Base-by-base conservation (phyloP, 2,329 filamentous ascomycete genomes). In the Colletotrichum higginsianum region DNA sequence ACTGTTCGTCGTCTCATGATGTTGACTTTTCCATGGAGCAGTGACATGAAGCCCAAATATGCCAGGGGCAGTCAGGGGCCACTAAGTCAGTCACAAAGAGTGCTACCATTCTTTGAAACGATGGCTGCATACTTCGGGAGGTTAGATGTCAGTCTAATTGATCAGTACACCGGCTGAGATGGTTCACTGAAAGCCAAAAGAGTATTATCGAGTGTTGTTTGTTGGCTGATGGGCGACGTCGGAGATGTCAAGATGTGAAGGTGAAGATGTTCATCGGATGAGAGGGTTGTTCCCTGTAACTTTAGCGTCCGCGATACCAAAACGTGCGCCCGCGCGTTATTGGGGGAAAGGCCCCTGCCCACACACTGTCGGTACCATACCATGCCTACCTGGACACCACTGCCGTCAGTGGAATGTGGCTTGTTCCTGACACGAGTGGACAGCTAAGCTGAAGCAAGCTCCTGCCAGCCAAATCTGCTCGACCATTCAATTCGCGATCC, bases 351-450 rank as follows among this genome's bases (percentile, higher is more conserved):
- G 49, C 65, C 52, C 68, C 65, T 69, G 69, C 42, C 58, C 52
- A 63, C 68, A 8, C 35, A 38, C 35, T 38, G 9, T 38, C 8
- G 35, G 35, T 38, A 38, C 30, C 8, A 9, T 35, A 35, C 30
- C 8, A 35, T 35, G 9, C 30, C 30, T 30, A 38, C 35, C 8
- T 38, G 35, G 58, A 42, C 38, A 66, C 35, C 38, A 49, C 44
- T 16, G 16, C 56, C 12, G 35, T 16, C n/a, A 55, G 49, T 61
- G 67, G 70, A 71, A 71, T 73, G 71, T 72, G 71, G 62, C 67
- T 73, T 61, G 71, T 73, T 62, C 61, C 57, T 67, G 49, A 63
- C 63, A 47, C 55, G 67, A 71, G 67, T 66, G 71, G 71, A 73
- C 71, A 73, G 71, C 71, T 73, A 73, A 73, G 67, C 71, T 73